A percentile compares a stretch with the other conserved stretches of the same genome.
Evolutionary conservation across 371 early-diverging fungal species (phyloP).

Genomic region (Apophysomyces ossiformis): DNA sequence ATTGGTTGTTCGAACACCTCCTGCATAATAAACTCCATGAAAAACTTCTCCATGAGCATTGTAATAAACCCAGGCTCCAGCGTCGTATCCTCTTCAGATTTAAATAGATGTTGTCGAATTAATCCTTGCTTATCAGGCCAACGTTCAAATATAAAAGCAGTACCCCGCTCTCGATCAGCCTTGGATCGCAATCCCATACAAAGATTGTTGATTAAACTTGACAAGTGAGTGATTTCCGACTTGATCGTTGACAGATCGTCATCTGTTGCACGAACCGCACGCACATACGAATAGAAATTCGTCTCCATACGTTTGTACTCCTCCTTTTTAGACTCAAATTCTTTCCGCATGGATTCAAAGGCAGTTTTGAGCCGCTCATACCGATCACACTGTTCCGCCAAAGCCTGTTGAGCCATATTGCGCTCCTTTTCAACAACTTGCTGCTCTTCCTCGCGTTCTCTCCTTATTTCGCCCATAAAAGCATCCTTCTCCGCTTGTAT

Average conservation of each 20-base stretch:
- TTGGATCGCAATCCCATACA: conserved; percentile 47
- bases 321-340: conserved; percentile 40
- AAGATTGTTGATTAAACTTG: conserved; percentile 45
- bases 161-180: conserved; percentile 38
- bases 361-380: conserved; percentile 30
- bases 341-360: conserved; percentile 22
- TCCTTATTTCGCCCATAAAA: conserved; percentile 24
- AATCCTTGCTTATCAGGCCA: conserved; percentile 17
- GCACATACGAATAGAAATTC: conserved; percentile 47
- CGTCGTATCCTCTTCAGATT: conserved; percentile 15
- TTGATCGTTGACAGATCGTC: conserved; percentile 56
- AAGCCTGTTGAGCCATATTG: conserved; percentile 17
- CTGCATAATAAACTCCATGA: conserved; percentile 29
- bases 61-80: conserved; percentile 43
- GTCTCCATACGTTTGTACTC: conserved; percentile 43
- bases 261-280: conserved; percentile 51
- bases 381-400: conserved; percentile 27
- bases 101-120: conserved; percentile 17
- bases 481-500: conserved; percentile 38
- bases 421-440: conserved; percentile 19
- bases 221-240: conserved; percentile 44
- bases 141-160: conserved; percentile 26
- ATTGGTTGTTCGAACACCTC: conserved; percentile 43
- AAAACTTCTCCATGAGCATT: conserved; percentile 46
- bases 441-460: conserved; percentile 31